Base-by-base conservation (phyloP, 2,329 filamentous ascomycete genomes). In the Alternaria sp. region DNA sequence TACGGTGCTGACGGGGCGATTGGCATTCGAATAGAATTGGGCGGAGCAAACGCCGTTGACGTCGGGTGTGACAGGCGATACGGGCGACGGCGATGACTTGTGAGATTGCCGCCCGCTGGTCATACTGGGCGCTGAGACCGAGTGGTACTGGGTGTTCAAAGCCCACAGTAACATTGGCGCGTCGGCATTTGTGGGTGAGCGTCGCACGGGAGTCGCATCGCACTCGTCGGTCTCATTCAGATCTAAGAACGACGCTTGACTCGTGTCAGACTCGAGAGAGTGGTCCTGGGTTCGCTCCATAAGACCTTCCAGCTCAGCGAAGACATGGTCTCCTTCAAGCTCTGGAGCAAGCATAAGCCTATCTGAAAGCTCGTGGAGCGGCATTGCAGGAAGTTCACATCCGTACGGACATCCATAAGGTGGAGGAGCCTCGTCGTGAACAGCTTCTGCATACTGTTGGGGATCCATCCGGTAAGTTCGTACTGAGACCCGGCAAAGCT, bases 51-150 rank as follows among this genome's bases (percentile, higher is more conserved):
- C 13, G 23, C 8, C 50, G 13, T 55, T 12, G 11, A 28, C 7
- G 23, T 23, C 17, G 15, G 57, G 57, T n/a, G 61, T 64, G 32
- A 32, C 25, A 10, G 57, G 54, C 30, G 61, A 64, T 25, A 64
- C 12, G 21, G 64, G 57, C 2, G 57, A 40, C 2, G 36, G 5
- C 36, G 36, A 66, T 4, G 57, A 50, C 7, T 43, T 36, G 4
- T 57, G 23, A 1, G 57, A 66, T 15, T 55, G 54, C 15, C 26
- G 19, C 6, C 32, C n/a, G 7, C 44, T 54, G 23, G 4, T 45
- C 49, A 58, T 52, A 32, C 57, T 46, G 40, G 61, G 7, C 15
- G 8, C 26, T 32, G 40, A 5, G 19, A 6, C 15, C 13, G 6
- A 17, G 15, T 19, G 11, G 10, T 47, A 12, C 23, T 44, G 23